Percentiles rank a stretch among this genome's conserved stretches.
Evolutionary conservation across 148 eudicot species (phyloP).

Genomic region (Drosera capensis): DNA sequence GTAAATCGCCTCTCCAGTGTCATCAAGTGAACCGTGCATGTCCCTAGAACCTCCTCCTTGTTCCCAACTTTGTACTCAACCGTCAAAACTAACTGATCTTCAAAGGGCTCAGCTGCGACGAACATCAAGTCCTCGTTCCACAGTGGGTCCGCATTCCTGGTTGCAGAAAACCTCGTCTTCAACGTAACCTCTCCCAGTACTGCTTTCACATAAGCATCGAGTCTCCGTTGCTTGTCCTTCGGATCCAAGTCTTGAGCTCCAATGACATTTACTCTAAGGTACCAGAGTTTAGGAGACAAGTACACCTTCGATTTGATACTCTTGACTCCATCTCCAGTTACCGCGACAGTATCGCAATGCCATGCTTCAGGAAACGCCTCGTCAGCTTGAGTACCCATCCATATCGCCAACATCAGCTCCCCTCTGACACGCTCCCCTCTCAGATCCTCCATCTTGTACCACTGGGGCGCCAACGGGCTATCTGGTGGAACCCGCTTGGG

Average conservation of each 20-base stretch:
- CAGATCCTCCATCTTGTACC: constrained; percentile 18
- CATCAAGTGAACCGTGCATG: constrained; percentile 15
- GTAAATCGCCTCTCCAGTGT: constrained; percentile 11
- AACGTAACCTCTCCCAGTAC: constrained; percentile 6
- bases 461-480: constrained; percentile 32
- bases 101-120: constrained; percentile 26
- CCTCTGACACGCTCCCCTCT: constrained; percentile 5
- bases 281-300: constrained; percentile 30
- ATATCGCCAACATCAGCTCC: constrained; percentile 27
- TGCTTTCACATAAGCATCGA: constrained; percentile 19
- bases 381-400: constrained; percentile 39
- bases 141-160: constrained; percentile 10
- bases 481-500: constrained; percentile 22
- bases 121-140: constrained; percentile 35
- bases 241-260: constrained; percentile 19
- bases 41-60: constrained; percentile 22
- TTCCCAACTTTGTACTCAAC: constrained; percentile 19
- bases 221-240: constrained; percentile 9
- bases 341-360: constrained; percentile 22
- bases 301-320: constrained; percentile 23
- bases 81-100: constrained; percentile 15
- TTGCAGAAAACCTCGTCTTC: constrained; percentile 10
- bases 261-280: constrained; percentile 26
- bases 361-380: constrained; percentile 30
- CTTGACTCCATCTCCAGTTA: constrained; percentile 9